Conservation (phyloP, 495 filamentous ascomycete species). For the Hypoxylon subgilvum region DNA sequence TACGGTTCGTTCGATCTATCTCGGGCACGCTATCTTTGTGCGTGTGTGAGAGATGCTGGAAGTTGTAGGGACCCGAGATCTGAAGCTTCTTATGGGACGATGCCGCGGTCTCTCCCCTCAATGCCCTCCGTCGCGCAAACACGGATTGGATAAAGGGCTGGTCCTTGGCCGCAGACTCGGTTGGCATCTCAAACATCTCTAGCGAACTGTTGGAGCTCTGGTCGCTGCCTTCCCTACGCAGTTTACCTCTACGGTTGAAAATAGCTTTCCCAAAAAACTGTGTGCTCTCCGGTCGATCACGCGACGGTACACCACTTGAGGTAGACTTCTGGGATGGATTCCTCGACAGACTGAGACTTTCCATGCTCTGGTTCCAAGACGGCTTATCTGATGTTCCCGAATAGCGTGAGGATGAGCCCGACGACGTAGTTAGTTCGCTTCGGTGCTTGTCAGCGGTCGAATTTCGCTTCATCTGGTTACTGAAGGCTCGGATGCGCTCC, state of each 20-base stretch:
- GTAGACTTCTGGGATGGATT: constrained; percentile 58
- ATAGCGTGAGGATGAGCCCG: constrained; percentile 54
- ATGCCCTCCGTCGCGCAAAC: constrained; percentile 49
- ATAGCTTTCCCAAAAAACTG: constrained; percentile 62
- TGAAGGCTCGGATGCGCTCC: constrained; percentile 58
- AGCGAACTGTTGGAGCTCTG: constrained; percentile 48
- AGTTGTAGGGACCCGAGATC: constrained; percentile 87
- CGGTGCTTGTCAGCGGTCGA: constrained; percentile 52
- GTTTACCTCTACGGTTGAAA: constrained; percentile 52
- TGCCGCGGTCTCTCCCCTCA: constrained; percentile 44
- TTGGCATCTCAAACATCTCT: constrained; percentile 40
- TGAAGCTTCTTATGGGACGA: constrained; percentile 46
- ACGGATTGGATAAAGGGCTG: constrained; percentile 50
- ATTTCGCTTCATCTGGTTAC: constrained; percentile 55
- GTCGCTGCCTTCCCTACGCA: constrained; percentile 51
- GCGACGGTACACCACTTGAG: constrained; percentile 50
- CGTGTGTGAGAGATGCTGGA: constrained; percentile 85
- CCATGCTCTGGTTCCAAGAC: constrained; percentile 52
- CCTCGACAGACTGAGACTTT: constrained; percentile 51
- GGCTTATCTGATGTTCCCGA: constrained; percentile 50
- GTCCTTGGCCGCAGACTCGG: constrained; percentile 44
- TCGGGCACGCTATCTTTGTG: constrained; percentile 66
- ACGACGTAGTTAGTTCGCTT: constrained; percentile 54
- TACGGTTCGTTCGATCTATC: constrained; percentile 61
- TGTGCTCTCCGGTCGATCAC: constrained; percentile 59